Percentiles rank a stretch among this genome's conserved stretches.
These are phyloP conservation scores for Calonectria hawksworthii DNA, from an alignment of 2,329 filamentous ascomycete species.

Conservation along the genomic window DNA sequence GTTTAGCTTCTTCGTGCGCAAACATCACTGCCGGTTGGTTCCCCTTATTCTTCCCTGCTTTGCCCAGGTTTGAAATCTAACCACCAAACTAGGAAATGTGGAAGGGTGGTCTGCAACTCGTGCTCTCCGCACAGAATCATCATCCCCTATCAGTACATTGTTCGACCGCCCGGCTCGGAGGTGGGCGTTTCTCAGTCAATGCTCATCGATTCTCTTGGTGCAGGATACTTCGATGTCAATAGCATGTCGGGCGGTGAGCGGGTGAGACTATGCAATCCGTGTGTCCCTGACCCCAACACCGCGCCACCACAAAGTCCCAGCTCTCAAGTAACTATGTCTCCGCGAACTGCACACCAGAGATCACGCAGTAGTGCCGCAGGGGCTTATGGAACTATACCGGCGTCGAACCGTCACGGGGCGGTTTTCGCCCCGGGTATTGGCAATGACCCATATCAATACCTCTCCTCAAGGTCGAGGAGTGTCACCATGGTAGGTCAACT, in stretches of 20 bases:
- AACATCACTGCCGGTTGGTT: slow-evolving; percentile 89
- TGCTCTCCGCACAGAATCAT: slow-evolving; percentile 97
- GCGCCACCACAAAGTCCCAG: slow-evolving; percentile 64
- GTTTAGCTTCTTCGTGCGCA: slow-evolving; percentile 89
- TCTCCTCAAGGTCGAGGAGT: slow-evolving; percentile 57
- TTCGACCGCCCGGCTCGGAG: slow-evolving; percentile 75
- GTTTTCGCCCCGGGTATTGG: slow-evolving; percentile 51
- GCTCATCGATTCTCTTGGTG: slow-evolving; percentile 55
- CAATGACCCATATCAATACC: slow-evolving; percentile 53
- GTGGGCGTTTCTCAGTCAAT: slow-evolving; percentile 52
- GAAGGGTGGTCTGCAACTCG: slow-evolving; percentile 87
- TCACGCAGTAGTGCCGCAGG: slow-evolving; percentile 61
- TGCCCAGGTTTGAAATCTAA: not conserved
- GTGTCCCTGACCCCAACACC: slow-evolving; percentile 73
- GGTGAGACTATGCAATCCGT: slow-evolving; percentile 73
- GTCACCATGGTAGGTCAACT: slow-evolving; percentile 62
- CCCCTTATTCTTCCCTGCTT: not conserved
- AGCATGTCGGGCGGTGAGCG: slow-evolving; percentile 68
- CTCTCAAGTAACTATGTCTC: slow-evolving; percentile 50
- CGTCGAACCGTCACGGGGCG: slow-evolving; percentile 52
- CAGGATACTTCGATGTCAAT: slow-evolving; percentile 59
- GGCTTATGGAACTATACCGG: slow-evolving; percentile 46
- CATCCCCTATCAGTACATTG: slow-evolving; percentile 93
- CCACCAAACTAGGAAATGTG: slow-evolving; percentile 79
- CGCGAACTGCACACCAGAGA: slow-evolving; percentile 57